Percentiles rank a stretch among this genome's conserved stretches.
Evolutionary conservation across 2,329 filamentous ascomycete genomes (phyloP).

Genomic region (Neofusicoccum kwambonambiense): DNA sequence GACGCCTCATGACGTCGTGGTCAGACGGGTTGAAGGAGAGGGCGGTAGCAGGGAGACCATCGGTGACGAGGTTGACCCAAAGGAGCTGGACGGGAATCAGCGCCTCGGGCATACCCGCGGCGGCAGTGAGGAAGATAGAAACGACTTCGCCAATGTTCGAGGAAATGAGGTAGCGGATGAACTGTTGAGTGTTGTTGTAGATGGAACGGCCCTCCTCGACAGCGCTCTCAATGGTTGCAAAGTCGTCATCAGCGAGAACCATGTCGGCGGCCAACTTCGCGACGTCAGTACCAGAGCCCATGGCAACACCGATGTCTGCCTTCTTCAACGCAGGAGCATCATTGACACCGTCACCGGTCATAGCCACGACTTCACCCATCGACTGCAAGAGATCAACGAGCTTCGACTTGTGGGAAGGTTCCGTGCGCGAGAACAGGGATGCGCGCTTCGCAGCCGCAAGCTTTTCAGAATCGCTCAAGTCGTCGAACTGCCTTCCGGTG

Average conservation of each 20-base stretch:
- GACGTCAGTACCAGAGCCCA: constrained; percentile 97
- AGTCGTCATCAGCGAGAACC: constrained; percentile 98
- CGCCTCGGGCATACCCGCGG: constrained; percentile 95
- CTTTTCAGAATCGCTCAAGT: constrained; percentile 74
- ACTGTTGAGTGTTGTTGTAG: constrained; percentile 99
- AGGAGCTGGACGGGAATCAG: constrained; percentile 95
- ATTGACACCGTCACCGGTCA: constrained; percentile 99
- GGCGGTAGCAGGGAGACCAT: constrained; percentile 92
- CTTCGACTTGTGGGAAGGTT: constrained; percentile 95
- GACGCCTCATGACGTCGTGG: constrained; percentile 93
- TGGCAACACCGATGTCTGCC: constrained; percentile 96
- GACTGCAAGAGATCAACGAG: constrained; percentile 95
- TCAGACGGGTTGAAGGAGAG: constrained; percentile 98
- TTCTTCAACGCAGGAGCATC: constrained; percentile 98
- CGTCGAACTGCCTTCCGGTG: constrained; percentile 93
- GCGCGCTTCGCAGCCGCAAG: constrained; percentile 80
- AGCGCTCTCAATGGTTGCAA: constrained; percentile 92
- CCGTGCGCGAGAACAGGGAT: constrained; percentile 92
- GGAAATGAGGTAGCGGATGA: constrained; percentile 98
- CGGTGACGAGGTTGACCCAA: constrained; percentile 98
- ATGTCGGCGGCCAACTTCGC: constrained; percentile 96
- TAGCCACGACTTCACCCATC: constrained; percentile 90
- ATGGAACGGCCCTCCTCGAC: constrained; percentile 97
- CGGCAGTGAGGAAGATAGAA: constrained; percentile 96
- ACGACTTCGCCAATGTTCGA: constrained; percentile 99